These are phyloP conservation scores for Nemania diffusa DNA, from an alignment of 2,329 filamentous ascomycete genomes.

Conservation along the genomic window DNA sequence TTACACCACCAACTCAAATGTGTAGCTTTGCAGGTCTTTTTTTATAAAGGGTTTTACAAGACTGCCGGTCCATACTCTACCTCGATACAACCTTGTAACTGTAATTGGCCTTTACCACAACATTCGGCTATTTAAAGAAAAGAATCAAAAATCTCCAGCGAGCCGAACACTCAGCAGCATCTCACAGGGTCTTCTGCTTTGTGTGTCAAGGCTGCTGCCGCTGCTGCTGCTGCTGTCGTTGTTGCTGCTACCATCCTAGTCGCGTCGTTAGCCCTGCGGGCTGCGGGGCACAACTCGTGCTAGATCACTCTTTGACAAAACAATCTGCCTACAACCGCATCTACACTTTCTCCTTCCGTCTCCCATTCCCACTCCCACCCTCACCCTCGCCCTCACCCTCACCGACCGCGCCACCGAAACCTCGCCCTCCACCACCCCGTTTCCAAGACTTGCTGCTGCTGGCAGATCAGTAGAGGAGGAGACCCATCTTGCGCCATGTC, in stretches of 20 bases:
- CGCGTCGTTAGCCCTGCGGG: constrained; percentile 37
- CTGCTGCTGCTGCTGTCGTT: not conserved
- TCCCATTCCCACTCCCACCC: not conserved
- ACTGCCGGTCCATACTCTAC: no score
- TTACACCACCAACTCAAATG: no score
- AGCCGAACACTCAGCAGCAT: not conserved
- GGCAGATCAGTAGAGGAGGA: constrained; percentile 24
- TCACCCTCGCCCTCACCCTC: not conserved
- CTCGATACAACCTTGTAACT: no score
- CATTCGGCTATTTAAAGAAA: not conserved
- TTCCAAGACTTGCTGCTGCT: constrained; percentile 17
- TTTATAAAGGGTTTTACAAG: no score
- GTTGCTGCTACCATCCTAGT: constrained; percentile 25
- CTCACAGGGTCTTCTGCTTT: not conserved
- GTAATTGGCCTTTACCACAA: not conserved
- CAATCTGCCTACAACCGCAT: constrained; percentile 3
- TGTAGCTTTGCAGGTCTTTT: no score
- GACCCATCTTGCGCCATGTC: constrained; percentile 69
- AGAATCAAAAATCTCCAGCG: not conserved
- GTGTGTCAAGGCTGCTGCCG: not conserved
- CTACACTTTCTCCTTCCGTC: constrained; percentile 4
- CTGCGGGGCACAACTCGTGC: constrained; percentile 24
- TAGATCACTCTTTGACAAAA: constrained; percentile 5
- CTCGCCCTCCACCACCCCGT: not conserved
- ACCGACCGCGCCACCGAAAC: not conserved